These are phyloP conservation scores for Pelomyxa schiedti DNA, from an alignment of 78 protist genomes.

Conservation along the genomic window DNA sequence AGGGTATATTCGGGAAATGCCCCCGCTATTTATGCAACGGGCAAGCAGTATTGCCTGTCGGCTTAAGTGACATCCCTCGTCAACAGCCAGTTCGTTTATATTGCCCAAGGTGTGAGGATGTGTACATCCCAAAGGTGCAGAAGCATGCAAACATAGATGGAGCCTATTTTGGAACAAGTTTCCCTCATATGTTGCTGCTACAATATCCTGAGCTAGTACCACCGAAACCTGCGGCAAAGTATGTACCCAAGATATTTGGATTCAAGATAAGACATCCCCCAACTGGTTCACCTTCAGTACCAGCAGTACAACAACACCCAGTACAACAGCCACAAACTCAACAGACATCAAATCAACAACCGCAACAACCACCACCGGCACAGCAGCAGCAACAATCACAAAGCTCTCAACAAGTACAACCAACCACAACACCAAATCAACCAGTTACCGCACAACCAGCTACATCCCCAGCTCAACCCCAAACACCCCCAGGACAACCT, in stretches of 20 bases:
- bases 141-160: slow-evolving; percentile 80
- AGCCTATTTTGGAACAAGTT: slow-evolving; percentile 91
- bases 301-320: too few relatives aligned
- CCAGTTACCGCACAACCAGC: too few relatives aligned
- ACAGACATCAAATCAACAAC: too few relatives aligned
- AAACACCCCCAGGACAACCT: too few relatives aligned
- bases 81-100: slow-evolving; percentile 77
- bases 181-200: slow-evolving; percentile 78
- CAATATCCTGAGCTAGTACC: slow-evolving; percentile 59
- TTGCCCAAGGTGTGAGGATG: slow-evolving; percentile 88
- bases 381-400: too few relatives aligned
- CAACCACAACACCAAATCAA: too few relatives aligned
- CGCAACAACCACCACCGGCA: too few relatives aligned
- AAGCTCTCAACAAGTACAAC: too few relatives aligned
- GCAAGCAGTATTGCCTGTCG: slow-evolving; percentile 87
- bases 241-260: slow-evolving; percentile 77
- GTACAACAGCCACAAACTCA: too few relatives aligned
- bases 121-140: slow-evolving; percentile 48
- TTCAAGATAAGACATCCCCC: too few relatives aligned
- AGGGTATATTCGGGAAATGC: slow-evolving; percentile 85
- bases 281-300: too few relatives aligned
- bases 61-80: slow-evolving; percentile 65
- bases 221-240: slow-evolving; percentile 17
- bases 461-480: too few relatives aligned
- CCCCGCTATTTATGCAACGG: slow-evolving; percentile 86